Conservation (phyloP, 768 basidiomycete species). For the Boletus sensibilis region DNA sequence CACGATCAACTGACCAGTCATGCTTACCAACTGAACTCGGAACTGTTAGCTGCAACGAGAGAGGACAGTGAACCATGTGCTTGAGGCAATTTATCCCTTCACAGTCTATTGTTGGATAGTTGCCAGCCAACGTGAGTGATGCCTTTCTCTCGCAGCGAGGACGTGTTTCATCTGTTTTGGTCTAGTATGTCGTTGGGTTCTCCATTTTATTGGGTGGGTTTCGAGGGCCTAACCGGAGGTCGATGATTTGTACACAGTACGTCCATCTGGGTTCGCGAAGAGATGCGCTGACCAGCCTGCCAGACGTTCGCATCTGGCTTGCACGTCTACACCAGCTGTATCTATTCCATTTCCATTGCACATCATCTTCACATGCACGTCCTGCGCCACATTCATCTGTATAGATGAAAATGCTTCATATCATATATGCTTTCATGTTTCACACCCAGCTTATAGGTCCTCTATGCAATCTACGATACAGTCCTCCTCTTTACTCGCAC, state of each 20-base stretch:
- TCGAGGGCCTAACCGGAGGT: slow-evolving; percentile 24
- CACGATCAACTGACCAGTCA: slow-evolving; percentile 9
- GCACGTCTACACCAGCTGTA: slow-evolving; percentile 13
- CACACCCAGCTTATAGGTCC: not conserved
- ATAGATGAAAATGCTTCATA: slow-evolving; percentile 13
- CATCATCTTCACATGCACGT: slow-evolving; percentile 23
- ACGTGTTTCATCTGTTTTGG: not conserved
- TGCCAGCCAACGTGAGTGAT: slow-evolving; percentile 26
- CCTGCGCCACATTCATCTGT: slow-evolving; percentile 17
- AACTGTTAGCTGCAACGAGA: slow-evolving; percentile 23
- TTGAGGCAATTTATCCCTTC: slow-evolving; percentile 10
- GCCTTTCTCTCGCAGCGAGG: not conserved
- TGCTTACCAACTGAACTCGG: slow-evolving; percentile 24
- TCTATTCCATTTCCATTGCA: slow-evolving; percentile 21
- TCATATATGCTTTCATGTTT: slow-evolving; percentile 5
- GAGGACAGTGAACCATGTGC: slow-evolving; percentile 4
- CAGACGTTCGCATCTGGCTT: slow-evolving; percentile 2
- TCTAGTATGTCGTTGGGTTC: slow-evolving; percentile 27
- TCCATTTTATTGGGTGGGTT: slow-evolving; percentile 25
- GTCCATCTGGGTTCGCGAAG: not conserved
- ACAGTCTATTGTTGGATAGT: slow-evolving; percentile 22
- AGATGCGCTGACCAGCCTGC: slow-evolving; percentile 1
- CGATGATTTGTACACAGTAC: slow-evolving; percentile 7
- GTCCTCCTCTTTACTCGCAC: not conserved
- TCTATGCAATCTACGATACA: slow-evolving; percentile 22